Evolutionary conservation across 345 rosid species (phyloP), one percentile per base, ranked within the genome.

Genomic region (Streptanthus diversifolius): DNA sequence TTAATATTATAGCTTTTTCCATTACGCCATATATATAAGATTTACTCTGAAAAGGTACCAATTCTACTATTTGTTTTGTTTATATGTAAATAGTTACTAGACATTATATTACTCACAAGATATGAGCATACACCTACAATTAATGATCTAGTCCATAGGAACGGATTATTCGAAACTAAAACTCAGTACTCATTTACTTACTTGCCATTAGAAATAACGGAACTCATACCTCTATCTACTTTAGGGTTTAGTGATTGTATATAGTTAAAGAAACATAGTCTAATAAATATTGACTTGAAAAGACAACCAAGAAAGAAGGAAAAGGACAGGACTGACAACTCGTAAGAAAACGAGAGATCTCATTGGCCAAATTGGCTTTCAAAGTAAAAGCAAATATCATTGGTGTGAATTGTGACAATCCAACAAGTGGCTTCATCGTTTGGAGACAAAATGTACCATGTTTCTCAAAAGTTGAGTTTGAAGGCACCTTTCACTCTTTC

Each of bases 361-460:
- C 60, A 70, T 35, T 63, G 71, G 71, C 64, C 58, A 60, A 52
- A 68, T 41, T 68, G 14, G 70, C 70, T 69, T 52, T 73, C 21
- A 44, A 15, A 41, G 55, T 53, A 62, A 60, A 59, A 53, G 37
- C 19, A 48, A 61, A 60, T 19, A 39, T 67, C 48, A 70, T 45
- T 63, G 66, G 54, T 70, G 56, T 8, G 58, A 75, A 52, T 17
- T 43, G 63, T 76, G 69, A 67, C 74, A 54, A 68, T 25, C 74
- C 57, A 53, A 76, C 80, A 27, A 70, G 61, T 76, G 80, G 80
- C 71, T 63, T 70, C 67, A 56, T 71, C 66, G 13, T 45, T 63
- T 63, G 52, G 71, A 63, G 71, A 76, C 71, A 63, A 56, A 63
- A 22, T 76, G 80, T 76, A 76, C 71, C 19, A 70, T 75, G 79